A percentile compares a stretch with the other conserved stretches of the same genome.
Evolutionary conservation across 164 flowering plant species (phyloP).

Genomic region (Stephania japonica): DNA sequence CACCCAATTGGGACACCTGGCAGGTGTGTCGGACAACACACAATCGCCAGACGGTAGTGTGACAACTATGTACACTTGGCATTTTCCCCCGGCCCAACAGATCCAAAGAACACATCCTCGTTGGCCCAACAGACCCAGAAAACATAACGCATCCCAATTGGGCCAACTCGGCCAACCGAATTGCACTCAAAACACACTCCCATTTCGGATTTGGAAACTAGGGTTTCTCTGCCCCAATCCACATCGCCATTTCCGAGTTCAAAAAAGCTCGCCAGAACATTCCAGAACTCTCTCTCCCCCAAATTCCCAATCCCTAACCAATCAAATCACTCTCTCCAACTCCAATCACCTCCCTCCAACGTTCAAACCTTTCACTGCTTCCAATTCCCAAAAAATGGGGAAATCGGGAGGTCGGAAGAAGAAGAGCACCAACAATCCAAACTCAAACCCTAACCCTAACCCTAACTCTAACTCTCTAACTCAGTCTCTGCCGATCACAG

Average conservation of each 20-base stretch:
- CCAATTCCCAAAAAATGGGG: constrained; percentile 44
- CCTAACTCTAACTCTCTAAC: too few species aligned
- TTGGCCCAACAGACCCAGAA: too few species aligned
- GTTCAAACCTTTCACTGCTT: not conserved
- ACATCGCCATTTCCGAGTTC: not conserved
- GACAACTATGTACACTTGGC: too few species aligned
- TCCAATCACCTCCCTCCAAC: not conserved
- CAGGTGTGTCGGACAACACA: too few species aligned
- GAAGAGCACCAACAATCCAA: constrained; percentile 33
- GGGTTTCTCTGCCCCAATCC: not conserved
- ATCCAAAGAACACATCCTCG: too few species aligned
- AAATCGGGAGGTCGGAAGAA: constrained; percentile 75
- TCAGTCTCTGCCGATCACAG: constrained; percentile 7
- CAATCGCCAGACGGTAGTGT: too few species aligned
- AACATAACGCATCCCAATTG: not conserved
- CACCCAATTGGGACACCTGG: too few species aligned
- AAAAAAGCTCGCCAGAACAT: not conserved
- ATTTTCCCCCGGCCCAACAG: too few species aligned
- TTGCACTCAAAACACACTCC: not conserved
- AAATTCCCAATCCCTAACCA: not conserved
- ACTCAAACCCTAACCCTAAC: too few species aligned
- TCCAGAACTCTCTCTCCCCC: not conserved
- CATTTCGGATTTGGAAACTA: not conserved
- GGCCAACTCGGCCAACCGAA: not conserved
- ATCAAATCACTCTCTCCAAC: not conserved